Percentiles rank a stretch among this genome's conserved stretches.
Conservation (phyloP, 768 basidiomycete genomes). For the Candolleomyces aberdarensis region DNA sequence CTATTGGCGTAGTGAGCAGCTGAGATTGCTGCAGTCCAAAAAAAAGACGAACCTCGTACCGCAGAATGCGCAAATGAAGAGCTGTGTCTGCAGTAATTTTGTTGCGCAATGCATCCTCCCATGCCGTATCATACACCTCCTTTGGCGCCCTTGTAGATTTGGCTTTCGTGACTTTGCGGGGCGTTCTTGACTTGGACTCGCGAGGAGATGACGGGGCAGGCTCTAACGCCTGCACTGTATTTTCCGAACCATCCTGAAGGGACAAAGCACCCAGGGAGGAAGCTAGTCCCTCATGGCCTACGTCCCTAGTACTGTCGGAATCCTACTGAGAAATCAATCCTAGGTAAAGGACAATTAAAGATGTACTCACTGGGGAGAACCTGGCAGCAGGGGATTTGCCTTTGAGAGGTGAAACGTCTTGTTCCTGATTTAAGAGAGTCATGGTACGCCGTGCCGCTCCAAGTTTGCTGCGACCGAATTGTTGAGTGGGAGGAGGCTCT, state of each 20-base stretch:
- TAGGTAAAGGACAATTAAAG: neutral
- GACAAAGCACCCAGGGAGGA: neutral
- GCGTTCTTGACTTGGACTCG: neutral
- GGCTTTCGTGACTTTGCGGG: neutral
- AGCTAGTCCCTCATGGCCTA: neutral
- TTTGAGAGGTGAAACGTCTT: neutral
- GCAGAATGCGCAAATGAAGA: slow-evolving; percentile 55
- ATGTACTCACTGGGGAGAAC: neutral
- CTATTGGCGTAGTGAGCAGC: slow-evolving; percentile 26
- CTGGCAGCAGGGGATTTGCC: neutral
- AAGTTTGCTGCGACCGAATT: slow-evolving; percentile 1
- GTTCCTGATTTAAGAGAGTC: neutral
- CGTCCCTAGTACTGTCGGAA: neutral
- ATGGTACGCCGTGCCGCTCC: neutral
- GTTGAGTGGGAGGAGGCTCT: neutral
- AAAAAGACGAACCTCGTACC: slow-evolving; percentile 52
- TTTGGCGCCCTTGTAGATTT: slow-evolving; percentile 9
- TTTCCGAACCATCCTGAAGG: neutral
- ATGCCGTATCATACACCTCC: slow-evolving; percentile 22
- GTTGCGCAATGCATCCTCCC: slow-evolving; percentile 39
- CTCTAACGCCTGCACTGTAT: neutral
- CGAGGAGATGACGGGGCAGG: neutral
- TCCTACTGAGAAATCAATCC: slow-evolving; percentile 1
- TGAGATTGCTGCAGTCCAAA: neutral
- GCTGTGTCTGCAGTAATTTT: slow-evolving; percentile 42